These are phyloP conservation scores for Lipomyces mesembrius DNA, from an alignment of 805 yeast genomes.

Conservation along the genomic window DNA sequence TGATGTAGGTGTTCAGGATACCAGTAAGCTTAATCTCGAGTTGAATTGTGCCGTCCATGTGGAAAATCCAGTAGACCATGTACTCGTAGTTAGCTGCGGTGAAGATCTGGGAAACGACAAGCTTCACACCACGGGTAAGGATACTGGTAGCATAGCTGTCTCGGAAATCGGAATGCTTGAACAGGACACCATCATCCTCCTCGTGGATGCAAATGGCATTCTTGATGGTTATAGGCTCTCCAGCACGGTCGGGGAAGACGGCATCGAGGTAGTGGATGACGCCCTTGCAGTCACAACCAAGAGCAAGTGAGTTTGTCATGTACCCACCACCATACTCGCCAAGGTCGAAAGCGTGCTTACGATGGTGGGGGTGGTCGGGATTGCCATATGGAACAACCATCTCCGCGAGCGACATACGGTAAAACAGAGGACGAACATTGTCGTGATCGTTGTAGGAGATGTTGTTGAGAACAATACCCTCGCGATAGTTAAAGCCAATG, in stretches of 20 bases:
- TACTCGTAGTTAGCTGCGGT: conserved; percentile 88
- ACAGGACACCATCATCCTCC: conserved; percentile 80
- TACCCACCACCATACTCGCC: conserved; percentile 90
- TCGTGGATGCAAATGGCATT: conserved; percentile 85
- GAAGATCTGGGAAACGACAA: conserved; percentile 77
- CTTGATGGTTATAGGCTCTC: conserved; percentile 71
- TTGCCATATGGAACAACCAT: conserved; percentile 86
- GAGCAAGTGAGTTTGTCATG: conserved; percentile 76
- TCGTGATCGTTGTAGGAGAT: conserved; percentile 78
- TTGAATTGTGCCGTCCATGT: conserved; percentile 83
- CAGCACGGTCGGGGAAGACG: conserved; percentile 68
- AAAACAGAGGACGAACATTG: conserved; percentile 66
- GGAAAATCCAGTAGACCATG: conserved; percentile 80
- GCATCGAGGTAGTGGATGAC: conserved; percentile 83
- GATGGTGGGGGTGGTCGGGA: conserved; percentile 79
- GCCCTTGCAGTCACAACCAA: conserved; percentile 87
- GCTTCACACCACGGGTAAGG: conserved; percentile 74
- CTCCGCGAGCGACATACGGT: conserved; percentile 75
- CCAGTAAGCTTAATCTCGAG: conserved; percentile 81
- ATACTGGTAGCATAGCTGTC: conserved; percentile 75
- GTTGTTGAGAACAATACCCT: conserved; percentile 79
- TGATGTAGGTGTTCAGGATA: conserved; percentile 72
- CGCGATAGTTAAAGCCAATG: conserved; percentile 83
- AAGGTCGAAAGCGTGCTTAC: conserved; percentile 84
- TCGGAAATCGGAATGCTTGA: conserved; percentile 84